Evolutionary conservation across 768 basidiomycete species (phyloP).

Genomic region (Rhizopogon vinicolor): DNA sequence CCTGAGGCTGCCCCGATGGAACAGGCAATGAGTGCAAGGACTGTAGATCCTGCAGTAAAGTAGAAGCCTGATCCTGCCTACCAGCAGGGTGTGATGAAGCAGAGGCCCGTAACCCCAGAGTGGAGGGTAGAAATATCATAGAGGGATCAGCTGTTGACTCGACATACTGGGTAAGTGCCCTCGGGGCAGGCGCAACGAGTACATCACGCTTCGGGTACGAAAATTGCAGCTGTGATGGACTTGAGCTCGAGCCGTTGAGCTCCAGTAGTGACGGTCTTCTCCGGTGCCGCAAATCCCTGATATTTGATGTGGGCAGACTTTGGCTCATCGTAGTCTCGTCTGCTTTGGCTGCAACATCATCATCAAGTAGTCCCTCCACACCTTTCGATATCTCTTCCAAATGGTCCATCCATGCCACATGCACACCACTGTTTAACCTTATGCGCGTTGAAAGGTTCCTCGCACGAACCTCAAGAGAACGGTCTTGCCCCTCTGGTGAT

Average conservation of each 20-base stretch:
- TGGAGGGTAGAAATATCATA: constrained; percentile 61
- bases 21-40: not conserved
- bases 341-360: constrained; percentile 6
- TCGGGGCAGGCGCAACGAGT: constrained; percentile 64
- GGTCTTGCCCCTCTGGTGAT: constrained; percentile 44
- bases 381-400: constrained; percentile 59
- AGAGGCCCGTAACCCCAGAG: constrained; percentile 54
- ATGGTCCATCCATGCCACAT: constrained; percentile 61
- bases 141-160: constrained; percentile 50
- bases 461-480: constrained; percentile 42
- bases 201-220: constrained; percentile 47
- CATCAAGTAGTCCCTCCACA: constrained; percentile 55
- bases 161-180: constrained; percentile 72
- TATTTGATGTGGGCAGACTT: constrained; percentile 39
- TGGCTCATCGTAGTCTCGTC: constrained; percentile 32
- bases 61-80: constrained; percentile 3
- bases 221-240: constrained; percentile 43
- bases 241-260: constrained; percentile 22
- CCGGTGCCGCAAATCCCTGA: constrained; percentile 28
- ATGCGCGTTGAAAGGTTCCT: constrained; percentile 51
- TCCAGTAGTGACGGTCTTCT: constrained; percentile 44
- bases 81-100: constrained; percentile 22
- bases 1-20: constrained; percentile 32
- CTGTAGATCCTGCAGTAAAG: constrained; percentile 1
- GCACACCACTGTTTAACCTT: constrained; percentile 36